Conservation (phyloP, 1,284 basidiomycete genomes). For the Marasmius oreades region DNA sequence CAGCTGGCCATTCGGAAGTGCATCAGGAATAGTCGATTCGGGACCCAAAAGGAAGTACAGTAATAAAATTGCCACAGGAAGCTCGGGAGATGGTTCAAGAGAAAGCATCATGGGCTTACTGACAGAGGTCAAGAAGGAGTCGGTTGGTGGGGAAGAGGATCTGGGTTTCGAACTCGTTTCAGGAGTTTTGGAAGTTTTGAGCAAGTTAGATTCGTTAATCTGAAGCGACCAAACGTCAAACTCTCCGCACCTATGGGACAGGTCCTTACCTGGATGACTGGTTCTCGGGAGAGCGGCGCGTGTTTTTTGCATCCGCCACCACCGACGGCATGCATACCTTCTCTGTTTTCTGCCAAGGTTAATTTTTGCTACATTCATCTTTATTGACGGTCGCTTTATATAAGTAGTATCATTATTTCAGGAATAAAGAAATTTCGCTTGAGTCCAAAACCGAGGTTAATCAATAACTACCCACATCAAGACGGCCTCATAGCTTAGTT, state of each 20-base stretch:
- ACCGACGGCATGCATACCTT: too few species aligned
- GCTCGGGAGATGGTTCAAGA: constrained; percentile 43
- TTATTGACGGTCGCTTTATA: not conserved
- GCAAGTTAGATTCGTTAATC: constrained; percentile 77
- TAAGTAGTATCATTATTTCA: too few species aligned
- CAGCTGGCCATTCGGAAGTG: constrained; percentile 81
- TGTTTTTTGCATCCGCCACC: too few species aligned
- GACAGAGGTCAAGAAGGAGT: constrained; percentile 77
- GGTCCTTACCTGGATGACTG: too few species aligned
- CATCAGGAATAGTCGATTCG: constrained; percentile 25
- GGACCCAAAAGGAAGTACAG: constrained; percentile 35
- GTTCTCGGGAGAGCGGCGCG: too few species aligned
- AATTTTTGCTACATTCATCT: not conserved
- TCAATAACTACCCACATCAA: too few species aligned
- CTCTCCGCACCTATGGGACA: too few species aligned
- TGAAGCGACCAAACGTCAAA: not conserved
- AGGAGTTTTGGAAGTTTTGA: constrained; percentile 87
- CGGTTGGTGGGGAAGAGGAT: constrained; percentile 50
- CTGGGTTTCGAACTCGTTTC: constrained; percentile 85
- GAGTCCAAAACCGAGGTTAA: not conserved
- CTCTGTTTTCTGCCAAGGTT: not conserved
- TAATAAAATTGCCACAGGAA: constrained; percentile 51
- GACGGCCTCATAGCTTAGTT: constrained; percentile 8
- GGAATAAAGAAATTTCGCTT: too few species aligned
- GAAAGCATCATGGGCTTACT: constrained; percentile 82